These are phyloP conservation scores for Trametes maxima DNA, from an alignment of 768 basidiomycete species.

Conservation along the genomic window DNA sequence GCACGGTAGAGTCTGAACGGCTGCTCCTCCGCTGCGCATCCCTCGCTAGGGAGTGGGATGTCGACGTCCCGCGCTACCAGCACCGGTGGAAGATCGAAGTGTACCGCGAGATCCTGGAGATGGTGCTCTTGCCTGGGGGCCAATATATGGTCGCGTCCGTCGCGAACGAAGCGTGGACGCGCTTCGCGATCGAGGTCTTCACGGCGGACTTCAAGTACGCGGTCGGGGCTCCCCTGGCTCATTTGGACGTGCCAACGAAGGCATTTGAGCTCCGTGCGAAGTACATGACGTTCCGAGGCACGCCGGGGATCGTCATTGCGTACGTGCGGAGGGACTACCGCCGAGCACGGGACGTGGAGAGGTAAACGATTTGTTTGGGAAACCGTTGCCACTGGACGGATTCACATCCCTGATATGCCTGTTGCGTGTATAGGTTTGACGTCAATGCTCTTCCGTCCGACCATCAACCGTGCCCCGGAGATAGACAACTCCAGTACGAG, in stretches of 20 bases:
- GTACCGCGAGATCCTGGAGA: conserved; percentile 46
- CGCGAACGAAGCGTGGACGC: conserved; percentile 36
- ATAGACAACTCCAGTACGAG: conserved; percentile 45
- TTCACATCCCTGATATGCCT: not conserved
- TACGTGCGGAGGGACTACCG: conserved; percentile 45
- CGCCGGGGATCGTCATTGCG: conserved; percentile 52
- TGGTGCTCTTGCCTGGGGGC: conserved; percentile 67
- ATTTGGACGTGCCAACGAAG: conserved; percentile 49
- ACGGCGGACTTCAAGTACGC: conserved; percentile 56
- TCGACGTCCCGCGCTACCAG: conserved; percentile 37
- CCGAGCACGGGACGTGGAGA: not conserved
- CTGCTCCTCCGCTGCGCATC: conserved; percentile 61
- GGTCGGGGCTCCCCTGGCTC: conserved; percentile 41
- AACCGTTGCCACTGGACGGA: not conserved
- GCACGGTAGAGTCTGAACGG: conserved; percentile 50
- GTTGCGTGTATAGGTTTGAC: conserved; percentile 23
- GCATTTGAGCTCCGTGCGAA: conserved; percentile 62
- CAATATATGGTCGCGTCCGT: conserved; percentile 68
- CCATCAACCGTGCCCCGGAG: conserved; percentile 43
- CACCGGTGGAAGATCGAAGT: conserved; percentile 31
- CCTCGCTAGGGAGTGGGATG: conserved; percentile 61
- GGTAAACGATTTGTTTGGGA: not conserved
- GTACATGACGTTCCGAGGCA: conserved; percentile 44
- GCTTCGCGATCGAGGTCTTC: conserved; percentile 54
- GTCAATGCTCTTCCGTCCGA: conserved; percentile 40